These are phyloP conservation scores for Hawksworthiomyces lignivorus DNA, from an alignment of 2,329 filamentous ascomycete genomes.

Conservation along the genomic window DNA sequence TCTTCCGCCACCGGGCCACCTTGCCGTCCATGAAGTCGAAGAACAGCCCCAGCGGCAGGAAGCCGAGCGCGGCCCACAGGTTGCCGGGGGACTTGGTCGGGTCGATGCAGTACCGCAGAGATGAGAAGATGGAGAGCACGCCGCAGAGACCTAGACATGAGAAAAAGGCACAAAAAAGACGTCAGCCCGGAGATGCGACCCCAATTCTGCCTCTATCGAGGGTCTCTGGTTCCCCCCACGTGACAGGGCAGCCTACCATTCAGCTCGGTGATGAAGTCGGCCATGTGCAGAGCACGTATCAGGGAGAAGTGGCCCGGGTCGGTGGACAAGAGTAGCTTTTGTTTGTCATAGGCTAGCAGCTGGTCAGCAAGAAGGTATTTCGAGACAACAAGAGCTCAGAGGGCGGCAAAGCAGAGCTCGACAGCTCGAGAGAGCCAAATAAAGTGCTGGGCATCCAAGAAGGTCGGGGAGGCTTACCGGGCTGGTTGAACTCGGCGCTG, in stretches of 20 bases:
- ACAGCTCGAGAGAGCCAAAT: not conserved
- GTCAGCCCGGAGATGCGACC: too few species aligned
- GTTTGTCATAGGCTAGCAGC: conserved; percentile 51
- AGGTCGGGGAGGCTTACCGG: not conserved
- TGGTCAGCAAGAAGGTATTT: not conserved
- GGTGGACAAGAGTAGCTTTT: conserved; percentile 62
- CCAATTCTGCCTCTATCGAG: too few species aligned
- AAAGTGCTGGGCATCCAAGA: not conserved
- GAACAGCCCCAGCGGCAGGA: conserved; percentile 89
- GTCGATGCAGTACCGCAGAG: conserved; percentile 82
- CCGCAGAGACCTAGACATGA: conserved; percentile 57
- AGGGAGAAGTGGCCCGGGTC: conserved; percentile 68
- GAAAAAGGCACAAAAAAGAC: not conserved
- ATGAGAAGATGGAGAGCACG: conserved; percentile 92
- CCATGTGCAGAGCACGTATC: conserved; percentile 63
- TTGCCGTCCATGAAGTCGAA: conserved; percentile 98
- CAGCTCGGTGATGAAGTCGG: conserved; percentile 76
- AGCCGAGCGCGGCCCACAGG: conserved; percentile 73
- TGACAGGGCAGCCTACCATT: too few species aligned
- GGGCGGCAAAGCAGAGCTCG: not conserved
- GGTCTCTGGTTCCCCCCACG: too few species aligned
- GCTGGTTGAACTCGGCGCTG: conserved; percentile 3
- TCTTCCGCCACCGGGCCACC: conserved; percentile 91
- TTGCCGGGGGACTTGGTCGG: conserved; percentile 52
- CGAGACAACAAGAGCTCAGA: too few species aligned